Conservation (phyloP, 495 filamentous ascomycete species). For the Xylaria telfairii region DNA sequence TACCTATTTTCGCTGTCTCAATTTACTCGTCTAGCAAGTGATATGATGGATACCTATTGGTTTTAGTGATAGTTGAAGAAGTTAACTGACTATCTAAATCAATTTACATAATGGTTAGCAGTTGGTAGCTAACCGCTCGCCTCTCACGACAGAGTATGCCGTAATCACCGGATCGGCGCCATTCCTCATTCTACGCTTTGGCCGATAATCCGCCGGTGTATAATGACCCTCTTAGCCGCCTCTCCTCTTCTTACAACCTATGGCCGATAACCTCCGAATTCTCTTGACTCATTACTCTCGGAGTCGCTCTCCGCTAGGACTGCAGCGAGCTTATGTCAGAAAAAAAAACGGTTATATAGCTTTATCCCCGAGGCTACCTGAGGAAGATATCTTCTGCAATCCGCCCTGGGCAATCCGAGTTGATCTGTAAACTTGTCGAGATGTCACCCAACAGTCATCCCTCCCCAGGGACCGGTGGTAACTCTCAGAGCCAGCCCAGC, state of each 20-base stretch:
- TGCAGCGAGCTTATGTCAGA: too few relatives aligned
- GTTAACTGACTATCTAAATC: not conserved
- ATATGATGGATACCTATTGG: not conserved
- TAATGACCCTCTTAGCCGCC: not conserved
- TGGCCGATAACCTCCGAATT: not conserved
- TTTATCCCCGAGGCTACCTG: not conserved
- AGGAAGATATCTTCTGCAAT: not conserved
- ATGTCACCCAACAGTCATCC: slow-evolving; percentile 7
- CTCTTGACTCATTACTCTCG: not conserved
- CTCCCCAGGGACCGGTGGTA: not conserved
- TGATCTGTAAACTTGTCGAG: not conserved
- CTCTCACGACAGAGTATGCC: too few relatives aligned
- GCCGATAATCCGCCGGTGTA: slow-evolving; percentile 13
- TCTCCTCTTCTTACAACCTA: not conserved
- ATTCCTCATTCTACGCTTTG: slow-evolving; percentile 8
- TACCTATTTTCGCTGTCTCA: not conserved
- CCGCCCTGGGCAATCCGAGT: not conserved
- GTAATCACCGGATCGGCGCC: not conserved
- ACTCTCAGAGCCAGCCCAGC: not conserved
- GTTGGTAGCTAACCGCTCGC: not conserved
- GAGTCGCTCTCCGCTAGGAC: not conserved
- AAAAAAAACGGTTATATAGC: not conserved
- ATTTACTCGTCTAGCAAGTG: not conserved
- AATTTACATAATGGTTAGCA: not conserved
- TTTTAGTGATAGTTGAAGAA: not conserved